phyloP scores from a whole-genome alignment of 202 grass and related monocot species.

The Panicum virgatum region DNA sequence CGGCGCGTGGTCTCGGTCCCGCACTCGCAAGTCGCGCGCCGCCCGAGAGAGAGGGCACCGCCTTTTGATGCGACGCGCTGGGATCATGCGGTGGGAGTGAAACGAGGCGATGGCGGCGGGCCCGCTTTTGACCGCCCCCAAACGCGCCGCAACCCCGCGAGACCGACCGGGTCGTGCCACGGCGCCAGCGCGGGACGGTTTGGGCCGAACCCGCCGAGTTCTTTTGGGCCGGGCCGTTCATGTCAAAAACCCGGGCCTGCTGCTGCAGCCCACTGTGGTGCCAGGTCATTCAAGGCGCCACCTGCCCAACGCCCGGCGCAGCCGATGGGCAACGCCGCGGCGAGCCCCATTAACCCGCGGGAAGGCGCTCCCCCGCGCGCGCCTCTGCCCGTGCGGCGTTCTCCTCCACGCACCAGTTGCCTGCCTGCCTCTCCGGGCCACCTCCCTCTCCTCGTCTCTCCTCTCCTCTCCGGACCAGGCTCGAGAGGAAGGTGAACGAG shows the following conservation, averaged over 20 bases:
- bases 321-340: constrained; percentile 18
- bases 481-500: constrained; percentile 12
- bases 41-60: not conserved
- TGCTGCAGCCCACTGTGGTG: not conserved
- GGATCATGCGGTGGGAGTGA: not conserved
- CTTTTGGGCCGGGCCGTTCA: not conserved
- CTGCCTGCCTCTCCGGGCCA: not conserved
- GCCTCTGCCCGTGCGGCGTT: not conserved
- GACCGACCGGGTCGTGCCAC: constrained; percentile 20
- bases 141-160: not conserved
- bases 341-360: not conserved
- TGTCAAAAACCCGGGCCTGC: not conserved
- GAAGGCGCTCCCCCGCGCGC: not conserved
- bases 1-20: constrained; percentile 37
- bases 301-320: not conserved
- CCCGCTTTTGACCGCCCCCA: not conserved
- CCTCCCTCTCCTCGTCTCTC: not conserved
- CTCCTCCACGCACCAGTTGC: not conserved
- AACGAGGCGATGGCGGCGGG: not conserved
- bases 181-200: not conserved
- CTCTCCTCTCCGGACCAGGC: not conserved
- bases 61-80: constrained; percentile 30
- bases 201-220: not conserved
- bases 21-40: not conserved
- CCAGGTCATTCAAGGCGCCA: constrained; percentile 19